Evolutionary conservation across 163 green algal genomes (phyloP).

Genomic region (Coccomyxa subellipsoidea): DNA sequence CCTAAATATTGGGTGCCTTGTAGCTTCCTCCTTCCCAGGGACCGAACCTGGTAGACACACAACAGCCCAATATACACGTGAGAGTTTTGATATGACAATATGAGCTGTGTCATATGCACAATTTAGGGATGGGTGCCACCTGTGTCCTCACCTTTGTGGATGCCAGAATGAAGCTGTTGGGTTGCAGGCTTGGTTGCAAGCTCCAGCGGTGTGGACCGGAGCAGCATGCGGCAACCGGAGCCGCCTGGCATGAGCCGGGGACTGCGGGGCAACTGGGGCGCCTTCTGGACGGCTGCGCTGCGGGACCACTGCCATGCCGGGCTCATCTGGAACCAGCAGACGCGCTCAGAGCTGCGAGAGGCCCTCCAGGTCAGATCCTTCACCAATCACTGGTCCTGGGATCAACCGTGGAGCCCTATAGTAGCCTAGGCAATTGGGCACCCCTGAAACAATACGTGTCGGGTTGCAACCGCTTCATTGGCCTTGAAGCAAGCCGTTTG

Average conservation of each 20-base stretch:
- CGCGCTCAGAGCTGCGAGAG: constrained; percentile 75
- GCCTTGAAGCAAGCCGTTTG: too few relatives aligned
- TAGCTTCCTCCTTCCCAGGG: background rate
- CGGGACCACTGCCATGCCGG: constrained; percentile 74
- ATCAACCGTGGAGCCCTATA: too few relatives aligned
- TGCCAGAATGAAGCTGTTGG: background rate
- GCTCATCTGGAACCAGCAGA: constrained; percentile 89
- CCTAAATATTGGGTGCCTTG: too few relatives aligned
- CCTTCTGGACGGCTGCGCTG: constrained; percentile 62
- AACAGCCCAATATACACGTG: too few relatives aligned
- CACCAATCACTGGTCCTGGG: background rate
- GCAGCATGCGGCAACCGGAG: background rate
- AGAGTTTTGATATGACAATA: too few relatives aligned
- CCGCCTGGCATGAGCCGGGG: background rate
- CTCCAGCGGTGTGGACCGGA: background rate
- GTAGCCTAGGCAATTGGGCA: too few relatives aligned
- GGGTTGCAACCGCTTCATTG: too few relatives aligned
- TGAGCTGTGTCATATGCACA: too few relatives aligned
- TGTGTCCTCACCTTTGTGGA: background rate
- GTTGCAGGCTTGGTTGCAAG: background rate
- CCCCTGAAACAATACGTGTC: too few relatives aligned
- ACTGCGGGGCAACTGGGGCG: constrained; percentile 77
- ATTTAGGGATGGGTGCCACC: background rate
- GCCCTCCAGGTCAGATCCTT: constrained; percentile 56
- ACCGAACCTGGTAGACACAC: too few relatives aligned